These are phyloP conservation scores for Xeromyces bisporus DNA, from an alignment of 495 filamentous ascomycete genomes.

Conservation along the genomic window DNA sequence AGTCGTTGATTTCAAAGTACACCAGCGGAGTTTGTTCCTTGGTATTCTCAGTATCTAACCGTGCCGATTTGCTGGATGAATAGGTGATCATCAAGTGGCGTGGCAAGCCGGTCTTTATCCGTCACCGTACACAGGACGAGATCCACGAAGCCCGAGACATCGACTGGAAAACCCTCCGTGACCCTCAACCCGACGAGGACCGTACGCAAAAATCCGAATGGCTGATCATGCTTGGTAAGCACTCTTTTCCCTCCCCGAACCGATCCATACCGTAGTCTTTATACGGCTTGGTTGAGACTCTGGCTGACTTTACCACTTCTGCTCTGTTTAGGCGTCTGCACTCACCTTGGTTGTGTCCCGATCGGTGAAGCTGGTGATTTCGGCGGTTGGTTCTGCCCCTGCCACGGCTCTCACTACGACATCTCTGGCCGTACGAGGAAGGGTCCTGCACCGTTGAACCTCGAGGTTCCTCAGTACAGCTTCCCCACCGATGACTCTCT, in stretches of 20 bases:
- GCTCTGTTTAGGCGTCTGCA: slow-evolving; percentile 64
- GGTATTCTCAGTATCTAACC: slow-evolving; percentile 4
- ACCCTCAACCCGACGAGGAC: slow-evolving; percentile 79
- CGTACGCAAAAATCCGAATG: slow-evolving; percentile 97
- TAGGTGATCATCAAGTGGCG: slow-evolving; percentile 99
- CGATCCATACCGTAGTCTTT: background rate
- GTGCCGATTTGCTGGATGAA: slow-evolving; percentile 2
- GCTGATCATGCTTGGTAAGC: slow-evolving; percentile 89
- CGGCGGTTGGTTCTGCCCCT: slow-evolving; percentile 99
- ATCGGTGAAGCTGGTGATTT: slow-evolving; percentile 97
- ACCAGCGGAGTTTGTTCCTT: too few species aligned
- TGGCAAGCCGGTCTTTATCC: slow-evolving; percentile 99
- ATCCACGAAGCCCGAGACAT: slow-evolving; percentile 70
- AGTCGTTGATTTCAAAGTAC: too few species aligned
- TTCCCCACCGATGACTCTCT: slow-evolving; percentile 67
- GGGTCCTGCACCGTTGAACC: slow-evolving; percentile 90
- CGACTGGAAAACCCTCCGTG: slow-evolving; percentile 63
- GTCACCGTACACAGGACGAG: slow-evolving; percentile 81
- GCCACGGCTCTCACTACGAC: slow-evolving; percentile 99
- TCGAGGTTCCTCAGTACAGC: slow-evolving; percentile 83
- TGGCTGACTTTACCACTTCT: background rate
- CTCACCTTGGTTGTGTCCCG: slow-evolving; percentile 94
- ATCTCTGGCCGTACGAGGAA: slow-evolving; percentile 93
- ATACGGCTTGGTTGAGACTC: slow-evolving; percentile 4
- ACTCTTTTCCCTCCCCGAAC: background rate